phyloP scores from a whole-genome alignment of 208 protist genomes.

The Leishmania martiniquensis region DNA sequence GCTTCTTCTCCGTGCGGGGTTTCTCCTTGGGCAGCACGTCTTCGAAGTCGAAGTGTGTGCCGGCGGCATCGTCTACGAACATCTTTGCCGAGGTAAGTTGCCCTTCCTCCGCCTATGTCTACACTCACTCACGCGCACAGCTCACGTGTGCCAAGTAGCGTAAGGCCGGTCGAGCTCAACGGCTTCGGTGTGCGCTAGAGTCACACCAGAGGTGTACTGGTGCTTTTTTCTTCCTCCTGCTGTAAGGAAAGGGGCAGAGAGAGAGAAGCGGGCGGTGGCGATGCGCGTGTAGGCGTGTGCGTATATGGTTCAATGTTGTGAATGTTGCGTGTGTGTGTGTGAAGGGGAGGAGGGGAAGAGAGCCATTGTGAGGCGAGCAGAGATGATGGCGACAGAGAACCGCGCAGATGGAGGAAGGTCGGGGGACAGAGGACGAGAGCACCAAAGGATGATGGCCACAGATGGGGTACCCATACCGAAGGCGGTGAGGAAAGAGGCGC shows the following conservation, averaged over 20 bases:
- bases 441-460: not conserved
- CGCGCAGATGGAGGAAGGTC: not conserved
- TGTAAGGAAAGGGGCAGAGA: not conserved
- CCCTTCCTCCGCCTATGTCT: not conserved
- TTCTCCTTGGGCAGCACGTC: slow-evolving; percentile 71
- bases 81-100: slow-evolving; percentile 25
- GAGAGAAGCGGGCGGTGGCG: not conserved
- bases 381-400: not conserved
- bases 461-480: not conserved
- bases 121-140: not conserved
- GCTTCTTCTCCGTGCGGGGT: slow-evolving; percentile 75
- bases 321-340: slow-evolving; percentile 6
- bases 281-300: not conserved
- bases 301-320: too few relatives aligned
- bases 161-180: not conserved
- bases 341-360: not conserved
- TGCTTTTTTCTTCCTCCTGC: not conserved
- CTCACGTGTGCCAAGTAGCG: not conserved
- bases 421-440: not conserved
- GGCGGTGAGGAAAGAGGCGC: too few relatives aligned
- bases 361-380: not conserved
- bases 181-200: not conserved
- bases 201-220: not conserved
- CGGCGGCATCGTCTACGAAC: slow-evolving; percentile 71
- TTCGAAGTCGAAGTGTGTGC: slow-evolving; percentile 78